Base-by-base conservation (phyloP, 1,139 yeast genomes). In the Scheffersomyces stambukii region DNA sequence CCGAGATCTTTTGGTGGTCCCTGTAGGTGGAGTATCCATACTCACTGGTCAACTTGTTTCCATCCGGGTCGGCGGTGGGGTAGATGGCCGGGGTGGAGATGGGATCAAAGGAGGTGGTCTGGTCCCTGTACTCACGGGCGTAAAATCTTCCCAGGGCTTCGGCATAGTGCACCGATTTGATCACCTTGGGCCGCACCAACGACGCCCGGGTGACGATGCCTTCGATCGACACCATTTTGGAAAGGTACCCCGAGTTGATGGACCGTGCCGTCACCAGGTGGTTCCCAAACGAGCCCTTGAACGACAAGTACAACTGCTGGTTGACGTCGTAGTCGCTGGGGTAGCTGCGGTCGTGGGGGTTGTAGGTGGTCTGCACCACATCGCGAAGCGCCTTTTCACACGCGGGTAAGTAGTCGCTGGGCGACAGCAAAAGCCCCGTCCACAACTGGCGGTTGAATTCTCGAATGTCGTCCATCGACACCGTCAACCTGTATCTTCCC, bases 131-230 rank as follows among this genome's bases (percentile, higher is more conserved):
- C 46, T 88, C 95, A 57, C 96, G 75, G 33, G 95, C 84, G 48
- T 86, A 89, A 52, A 89, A 89, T 39, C 81, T 71, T 19, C 81
- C 81, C 2, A 95, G 84, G 29, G 73, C 73, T 36, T 88, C 96
- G 35, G 95, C 89, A 54, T 84, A 91, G 59, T 91, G 98, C 20
- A 93, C 96, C 2, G 96, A 86, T 46, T 95, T 73, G 27, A 88
- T 75, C 32, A 91, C 75, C 52, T 91, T 91, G 18, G 98, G 98
- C 38, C 97, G 75, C 25, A 91, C 95, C 37, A 91, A 66, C 2
- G 97, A 88, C 23, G 95, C 91, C 40, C 94, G 70, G 2, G 98
- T 91, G 12, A 91, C 96, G 46, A 91, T 91, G 33, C 99, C 99
- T 59, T 91, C 97, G 20, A 93, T 69, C 2, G 95, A 82, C 20